Evolutionary conservation across 108 stramenopile species (phyloP).

Genomic region (Nitzschia palea): DNA sequence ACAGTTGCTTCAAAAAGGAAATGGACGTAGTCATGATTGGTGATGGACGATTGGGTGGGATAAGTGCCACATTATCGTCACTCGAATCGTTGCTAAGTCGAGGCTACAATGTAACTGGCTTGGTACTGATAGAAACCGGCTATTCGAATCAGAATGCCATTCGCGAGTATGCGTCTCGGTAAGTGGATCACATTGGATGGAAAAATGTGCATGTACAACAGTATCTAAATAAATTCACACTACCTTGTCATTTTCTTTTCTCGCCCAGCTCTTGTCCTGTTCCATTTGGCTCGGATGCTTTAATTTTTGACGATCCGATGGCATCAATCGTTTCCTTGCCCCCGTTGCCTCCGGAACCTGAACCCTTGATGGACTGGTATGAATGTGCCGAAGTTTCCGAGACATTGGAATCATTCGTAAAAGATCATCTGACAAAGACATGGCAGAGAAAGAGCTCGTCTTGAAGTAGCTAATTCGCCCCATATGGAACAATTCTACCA

Average conservation of each 20-base stretch:
- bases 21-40: slow-evolving; percentile 89
- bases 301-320: slow-evolving; percentile 36
- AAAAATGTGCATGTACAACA: background rate
- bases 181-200: slow-evolving; percentile 23
- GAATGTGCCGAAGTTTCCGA: slow-evolving; percentile 33
- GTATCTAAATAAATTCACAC: no score
- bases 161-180: slow-evolving; percentile 47
- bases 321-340: slow-evolving; percentile 74
- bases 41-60: slow-evolving; percentile 91
- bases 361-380: slow-evolving; percentile 79
- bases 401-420: slow-evolving; percentile 29
- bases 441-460: background rate
- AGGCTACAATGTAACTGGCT: slow-evolving; percentile 83
- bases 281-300: background rate
- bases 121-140: slow-evolving; percentile 64
- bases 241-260: background rate
- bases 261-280: slow-evolving; percentile 16
- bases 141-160: slow-evolving; percentile 56
- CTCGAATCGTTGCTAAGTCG: slow-evolving; percentile 83
- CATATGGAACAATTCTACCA: no score
- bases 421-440: slow-evolving; percentile 8
- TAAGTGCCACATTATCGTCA: slow-evolving; percentile 80
- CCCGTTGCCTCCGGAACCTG: slow-evolving; percentile 61
- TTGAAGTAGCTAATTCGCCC: no score
- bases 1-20: slow-evolving; percentile 42